Base-by-base conservation (phyloP, 257 asterid genomes). In the Capsicum chinense region DNA sequence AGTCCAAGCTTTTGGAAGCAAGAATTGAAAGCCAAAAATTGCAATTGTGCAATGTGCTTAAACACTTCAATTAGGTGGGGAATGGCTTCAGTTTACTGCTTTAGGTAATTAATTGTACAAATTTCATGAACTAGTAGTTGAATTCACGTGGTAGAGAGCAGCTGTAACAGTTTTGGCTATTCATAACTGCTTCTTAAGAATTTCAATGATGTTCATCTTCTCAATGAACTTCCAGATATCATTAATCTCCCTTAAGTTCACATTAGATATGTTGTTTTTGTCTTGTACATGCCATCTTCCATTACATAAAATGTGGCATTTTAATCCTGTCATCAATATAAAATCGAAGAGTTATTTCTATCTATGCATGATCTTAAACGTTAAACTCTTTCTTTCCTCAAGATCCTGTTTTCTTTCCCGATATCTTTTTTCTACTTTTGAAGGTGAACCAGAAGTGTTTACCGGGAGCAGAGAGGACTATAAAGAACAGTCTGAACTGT, bases 11-110 rank as follows among this genome's bases (percentile, higher is more conserved):
- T 69, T 84, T 88, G 79, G 89, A 89, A 83, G 87, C 87, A 58
- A 89, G 86, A 83, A 56, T 91, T 12, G 87, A 83, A 71, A 90
- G 84, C 14, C 89, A 90, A 83, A 91, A 86, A 87, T 83, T 33
- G 59, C 85, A 88, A 70, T 56, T 86, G 83, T 83, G 83, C 37
- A 82, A 68, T 79, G 85, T 86, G 56, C 90, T 89, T 44, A 90
- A 87, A 80, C 85, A 84, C 19, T 87, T 86, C 86, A 84, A 79
- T 62, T 79, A 62, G 35, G 13, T 44, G 70, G 70, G 62, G 44
- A 63, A 76, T 52, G 81, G 63, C 81, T 21, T 76, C 81, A 76
- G 8, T 26, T 54, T 26, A 21, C 64, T 76, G 48, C 15, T 54
- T 76, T 52, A 76, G 63, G 81, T 76, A 76, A 76, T 52, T 76